phyloP scores from a whole-genome alignment of 148 eudicot genomes.

The Heliamphora exappendiculata region DNA sequence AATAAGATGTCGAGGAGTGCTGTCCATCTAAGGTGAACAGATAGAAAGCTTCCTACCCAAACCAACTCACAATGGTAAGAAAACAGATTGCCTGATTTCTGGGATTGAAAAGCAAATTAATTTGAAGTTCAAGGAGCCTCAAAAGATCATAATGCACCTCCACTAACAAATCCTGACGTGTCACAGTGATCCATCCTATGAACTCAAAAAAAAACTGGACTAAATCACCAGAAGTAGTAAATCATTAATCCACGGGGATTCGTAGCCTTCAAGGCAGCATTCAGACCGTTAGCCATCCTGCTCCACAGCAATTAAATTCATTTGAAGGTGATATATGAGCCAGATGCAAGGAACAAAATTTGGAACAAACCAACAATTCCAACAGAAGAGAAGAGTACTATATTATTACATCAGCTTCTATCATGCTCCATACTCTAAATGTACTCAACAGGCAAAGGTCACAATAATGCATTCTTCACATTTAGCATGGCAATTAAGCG shows the following conservation, averaged over 20 bases:
- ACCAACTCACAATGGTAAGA: background rate
- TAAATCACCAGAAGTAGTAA: constrained; percentile 14
- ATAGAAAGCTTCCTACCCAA: background rate
- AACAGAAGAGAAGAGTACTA: background rate
- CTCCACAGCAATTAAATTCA: background rate
- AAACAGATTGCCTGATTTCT: background rate
- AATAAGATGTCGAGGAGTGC: constrained; percentile 6
- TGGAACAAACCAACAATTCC: background rate
- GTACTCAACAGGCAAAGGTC: background rate
- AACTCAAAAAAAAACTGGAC: constrained; percentile 1
- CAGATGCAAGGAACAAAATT: background rate
- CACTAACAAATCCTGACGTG: constrained; percentile 79
- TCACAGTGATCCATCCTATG: constrained; percentile 59
- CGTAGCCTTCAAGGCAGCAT: background rate
- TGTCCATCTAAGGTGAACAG: constrained; percentile 20
- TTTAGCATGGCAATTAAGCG: background rate
- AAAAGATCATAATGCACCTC: constrained; percentile 24
- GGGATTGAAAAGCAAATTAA: background rate
- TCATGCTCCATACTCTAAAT: background rate
- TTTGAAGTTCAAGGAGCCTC: background rate
- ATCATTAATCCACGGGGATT: constrained; percentile 1
- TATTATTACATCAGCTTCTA: background rate
- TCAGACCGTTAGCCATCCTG: constrained; percentile 22
- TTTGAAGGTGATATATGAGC: background rate
- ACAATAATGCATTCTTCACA: background rate